Conservation (phyloP, 345 rosid genomes). For the Luvunga scandens region DNA sequence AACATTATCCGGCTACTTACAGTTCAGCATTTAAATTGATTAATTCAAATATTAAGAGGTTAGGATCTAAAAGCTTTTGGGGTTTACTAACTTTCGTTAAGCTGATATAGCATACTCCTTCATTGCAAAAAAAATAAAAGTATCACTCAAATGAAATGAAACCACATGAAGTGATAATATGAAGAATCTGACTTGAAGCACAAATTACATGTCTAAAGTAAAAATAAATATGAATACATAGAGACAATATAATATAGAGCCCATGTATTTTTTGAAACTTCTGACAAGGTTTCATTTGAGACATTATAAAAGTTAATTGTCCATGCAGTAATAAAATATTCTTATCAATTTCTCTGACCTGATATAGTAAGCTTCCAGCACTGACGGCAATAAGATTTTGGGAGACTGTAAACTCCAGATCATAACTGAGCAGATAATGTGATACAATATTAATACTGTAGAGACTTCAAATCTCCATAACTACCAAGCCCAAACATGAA, state of each 20-base stretch:
- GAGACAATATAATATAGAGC: not conserved
- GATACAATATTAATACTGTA: not conserved
- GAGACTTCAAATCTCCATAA: not conserved
- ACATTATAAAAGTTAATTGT: not conserved
- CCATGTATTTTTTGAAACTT: not conserved
- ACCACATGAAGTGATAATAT: not conserved
- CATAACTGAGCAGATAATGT: slow-evolving; percentile 55
- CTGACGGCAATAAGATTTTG: slow-evolving; percentile 89
- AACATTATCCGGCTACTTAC: not conserved
- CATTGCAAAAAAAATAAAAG: not conserved
- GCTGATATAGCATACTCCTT: not conserved
- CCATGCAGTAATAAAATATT: slow-evolving; percentile 13
- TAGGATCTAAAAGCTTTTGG: not conserved
- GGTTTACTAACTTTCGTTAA: not conserved
- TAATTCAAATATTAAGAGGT: not conserved
- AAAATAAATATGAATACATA: not conserved
- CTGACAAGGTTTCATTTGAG: not conserved
- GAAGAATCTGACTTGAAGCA: not conserved
- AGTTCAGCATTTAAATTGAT: not conserved
- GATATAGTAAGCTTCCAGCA: slow-evolving; percentile 75
- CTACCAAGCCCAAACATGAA: not conserved
- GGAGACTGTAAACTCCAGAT: slow-evolving; percentile 95
- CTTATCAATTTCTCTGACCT: slow-evolving; percentile 48
- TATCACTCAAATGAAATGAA: not conserved
- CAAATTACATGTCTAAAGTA: not conserved